Conservation (phyloP, 331 rosid genomes). For the Acacia concinna region DNA sequence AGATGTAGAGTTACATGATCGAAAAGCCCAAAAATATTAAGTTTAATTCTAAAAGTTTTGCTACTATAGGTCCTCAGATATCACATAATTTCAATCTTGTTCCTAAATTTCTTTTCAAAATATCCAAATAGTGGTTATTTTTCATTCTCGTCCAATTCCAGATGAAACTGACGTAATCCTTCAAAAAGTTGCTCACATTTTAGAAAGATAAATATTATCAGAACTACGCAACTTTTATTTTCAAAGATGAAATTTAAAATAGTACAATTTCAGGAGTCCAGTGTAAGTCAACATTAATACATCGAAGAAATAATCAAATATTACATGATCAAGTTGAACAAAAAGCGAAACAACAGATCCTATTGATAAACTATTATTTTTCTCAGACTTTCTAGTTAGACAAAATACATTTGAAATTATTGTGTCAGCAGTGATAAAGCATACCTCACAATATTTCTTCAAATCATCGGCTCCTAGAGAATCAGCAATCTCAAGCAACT, state of each 20-base stretch:
- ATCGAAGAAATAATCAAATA: neutral
- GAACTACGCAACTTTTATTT: neutral
- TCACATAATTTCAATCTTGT: neutral
- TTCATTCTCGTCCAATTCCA: neutral
- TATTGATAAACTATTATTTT: neutral
- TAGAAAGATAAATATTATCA: neutral
- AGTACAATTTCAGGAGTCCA: neutral
- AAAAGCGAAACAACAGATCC: neutral
- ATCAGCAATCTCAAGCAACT: conserved; percentile 86
- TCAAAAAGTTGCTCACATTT: neutral
- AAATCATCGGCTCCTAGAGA: conserved; percentile 78
- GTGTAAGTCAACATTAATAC: neutral
- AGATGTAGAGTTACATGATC: neutral
- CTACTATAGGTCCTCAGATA: neutral
- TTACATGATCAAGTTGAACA: neutral
- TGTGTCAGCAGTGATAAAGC: conserved; percentile 5
- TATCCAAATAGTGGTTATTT: neutral
- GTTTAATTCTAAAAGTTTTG: neutral
- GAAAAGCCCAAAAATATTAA: neutral
- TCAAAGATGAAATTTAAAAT: neutral
- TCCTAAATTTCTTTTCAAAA: neutral
- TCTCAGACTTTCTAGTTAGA: neutral
- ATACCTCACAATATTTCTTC: conserved; percentile 90
- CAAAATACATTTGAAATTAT: neutral
- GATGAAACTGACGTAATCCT: neutral